Percentiles rank a stretch among this genome's conserved stretches.
These are phyloP conservation scores for Lophium mytilinum DNA, from an alignment of 495 filamentous ascomycete genomes.

Conservation along the genomic window DNA sequence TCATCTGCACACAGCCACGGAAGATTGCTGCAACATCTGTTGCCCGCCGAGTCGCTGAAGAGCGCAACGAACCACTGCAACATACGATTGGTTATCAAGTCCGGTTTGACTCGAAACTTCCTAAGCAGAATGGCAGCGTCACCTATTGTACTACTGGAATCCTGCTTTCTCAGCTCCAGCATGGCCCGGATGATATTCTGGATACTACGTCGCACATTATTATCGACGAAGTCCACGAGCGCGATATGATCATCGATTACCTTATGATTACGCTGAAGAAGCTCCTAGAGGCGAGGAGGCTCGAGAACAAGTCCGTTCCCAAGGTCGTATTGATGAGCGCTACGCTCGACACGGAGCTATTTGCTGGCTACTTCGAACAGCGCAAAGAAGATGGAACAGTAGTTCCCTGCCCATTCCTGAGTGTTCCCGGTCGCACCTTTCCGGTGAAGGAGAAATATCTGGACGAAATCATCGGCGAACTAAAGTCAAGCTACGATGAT, in stretches of 20 bases:
- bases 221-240: constrained; percentile 56
- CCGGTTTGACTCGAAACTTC: constrained; percentile 41
- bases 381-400: constrained; percentile 1
- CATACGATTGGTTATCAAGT: constrained; percentile 48
- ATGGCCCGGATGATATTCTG: constrained; percentile 35
- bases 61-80: constrained; percentile 43
- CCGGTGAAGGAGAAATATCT: constrained; percentile 47
- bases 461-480: constrained; percentile 39
- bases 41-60: constrained; percentile 46
- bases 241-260: constrained; percentile 48
- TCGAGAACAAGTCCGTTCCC: constrained; percentile 34
- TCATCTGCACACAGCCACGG: constrained; percentile 53
- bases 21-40: constrained; percentile 50
- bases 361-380: constrained; percentile 46
- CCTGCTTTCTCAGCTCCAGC: constrained; percentile 43
- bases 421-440: constrained; percentile 49
- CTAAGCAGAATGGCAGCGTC: constrained; percentile 39
- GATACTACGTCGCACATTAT: constrained; percentile 45
- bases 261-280: constrained; percentile 48
- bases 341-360: constrained; percentile 48
- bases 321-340: constrained; percentile 55
- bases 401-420: constrained; percentile 41
- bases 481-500: constrained; percentile 28
- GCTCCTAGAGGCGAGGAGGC: constrained; percentile 33
- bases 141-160: constrained; percentile 54